Evolutionary conservation across 257 asterid species (phyloP).

Genomic region (Solanum paucissectum): DNA sequence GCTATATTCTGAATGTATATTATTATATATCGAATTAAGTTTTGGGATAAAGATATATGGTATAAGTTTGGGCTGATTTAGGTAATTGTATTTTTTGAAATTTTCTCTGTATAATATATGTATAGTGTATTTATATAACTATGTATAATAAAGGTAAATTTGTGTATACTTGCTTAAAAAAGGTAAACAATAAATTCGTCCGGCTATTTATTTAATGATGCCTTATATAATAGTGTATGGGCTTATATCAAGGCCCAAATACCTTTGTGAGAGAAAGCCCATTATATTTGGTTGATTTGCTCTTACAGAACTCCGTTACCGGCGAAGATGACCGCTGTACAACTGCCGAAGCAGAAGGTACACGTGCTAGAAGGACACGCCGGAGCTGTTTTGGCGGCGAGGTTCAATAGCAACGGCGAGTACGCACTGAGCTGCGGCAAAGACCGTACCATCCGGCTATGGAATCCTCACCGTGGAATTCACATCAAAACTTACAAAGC

Average conservation of each 20-base stretch:
- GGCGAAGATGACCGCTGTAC: slow-evolving; percentile 27
- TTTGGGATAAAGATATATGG: not conserved
- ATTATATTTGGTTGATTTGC: not conserved
- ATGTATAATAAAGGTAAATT: not conserved
- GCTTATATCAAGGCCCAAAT: not conserved
- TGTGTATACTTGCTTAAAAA: no score
- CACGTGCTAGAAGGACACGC: slow-evolving; percentile 81
- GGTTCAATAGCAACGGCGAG: slow-evolving; percentile 85
- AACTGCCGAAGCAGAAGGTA: slow-evolving; percentile 58
- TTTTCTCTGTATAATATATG: not conserved
- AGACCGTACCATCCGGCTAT: slow-evolving; percentile 85
- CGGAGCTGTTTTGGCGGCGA: slow-evolving; percentile 91
- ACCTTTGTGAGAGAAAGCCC: not conserved
- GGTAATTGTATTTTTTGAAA: not conserved
- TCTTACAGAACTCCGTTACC: not conserved
- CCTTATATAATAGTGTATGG: not conserved
- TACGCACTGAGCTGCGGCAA: slow-evolving; percentile 91
- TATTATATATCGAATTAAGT: no score
- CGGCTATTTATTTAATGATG: not conserved
- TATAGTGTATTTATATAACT: no score
- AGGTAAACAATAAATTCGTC: accelerated
- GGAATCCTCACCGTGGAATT: slow-evolving; percentile 97
- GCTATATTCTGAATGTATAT: not conserved
- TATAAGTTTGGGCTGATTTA: not conserved
- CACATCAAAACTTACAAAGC: slow-evolving; percentile 88